A percentile compares a stretch with the other conserved stretches of the same genome.
Conservation (phyloP, 2,329 filamentous ascomycete species). For the Neofusicoccum laricinum region DNA sequence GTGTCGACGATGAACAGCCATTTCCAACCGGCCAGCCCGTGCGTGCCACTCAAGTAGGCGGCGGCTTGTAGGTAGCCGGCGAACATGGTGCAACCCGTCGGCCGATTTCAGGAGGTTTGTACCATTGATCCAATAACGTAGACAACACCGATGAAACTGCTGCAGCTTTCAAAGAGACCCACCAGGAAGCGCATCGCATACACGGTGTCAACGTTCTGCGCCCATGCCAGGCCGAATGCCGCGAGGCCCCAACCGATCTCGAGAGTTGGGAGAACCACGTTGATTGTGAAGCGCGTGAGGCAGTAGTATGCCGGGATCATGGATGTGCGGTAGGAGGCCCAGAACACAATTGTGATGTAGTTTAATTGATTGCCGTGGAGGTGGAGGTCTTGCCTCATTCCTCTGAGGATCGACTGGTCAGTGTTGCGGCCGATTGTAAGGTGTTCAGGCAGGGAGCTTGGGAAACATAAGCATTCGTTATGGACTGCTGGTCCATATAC, state of each 20-base stretch:
- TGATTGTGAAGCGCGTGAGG: slow-evolving; percentile 29
- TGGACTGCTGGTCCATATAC: slow-evolving; percentile 31
- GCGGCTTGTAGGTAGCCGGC: slow-evolving; percentile 34
- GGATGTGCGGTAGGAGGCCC: slow-evolving; percentile 41
- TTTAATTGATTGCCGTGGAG: slow-evolving; percentile 20
- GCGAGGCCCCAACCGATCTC: slow-evolving; percentile 26
- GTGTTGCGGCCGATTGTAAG: not conserved
- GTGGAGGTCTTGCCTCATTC: slow-evolving; percentile 20
- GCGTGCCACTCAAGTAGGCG: slow-evolving; percentile 29
- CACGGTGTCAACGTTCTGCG: slow-evolving; percentile 10
- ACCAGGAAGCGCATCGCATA: slow-evolving; percentile 38
- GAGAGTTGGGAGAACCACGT: slow-evolving; percentile 23
- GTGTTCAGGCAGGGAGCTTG: not conserved
- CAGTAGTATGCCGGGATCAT: slow-evolving; percentile 43
- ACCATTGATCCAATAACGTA: slow-evolving; percentile 43
- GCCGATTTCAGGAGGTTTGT: slow-evolving; percentile 36
- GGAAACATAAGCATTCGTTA: slow-evolving; percentile 20
- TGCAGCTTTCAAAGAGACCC: slow-evolving; percentile 30
- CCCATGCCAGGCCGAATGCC: slow-evolving; percentile 26
- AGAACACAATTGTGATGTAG: slow-evolving; percentile 24
- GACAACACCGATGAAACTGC: slow-evolving; percentile 35
- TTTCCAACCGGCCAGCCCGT: slow-evolving; percentile 27
- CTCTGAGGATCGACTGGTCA: not conserved
- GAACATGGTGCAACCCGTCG: slow-evolving; percentile 35
- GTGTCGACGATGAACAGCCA: slow-evolving; percentile 33